Conservation (phyloP, 208 protist species). For the Trypanosoma rangeli region DNA sequence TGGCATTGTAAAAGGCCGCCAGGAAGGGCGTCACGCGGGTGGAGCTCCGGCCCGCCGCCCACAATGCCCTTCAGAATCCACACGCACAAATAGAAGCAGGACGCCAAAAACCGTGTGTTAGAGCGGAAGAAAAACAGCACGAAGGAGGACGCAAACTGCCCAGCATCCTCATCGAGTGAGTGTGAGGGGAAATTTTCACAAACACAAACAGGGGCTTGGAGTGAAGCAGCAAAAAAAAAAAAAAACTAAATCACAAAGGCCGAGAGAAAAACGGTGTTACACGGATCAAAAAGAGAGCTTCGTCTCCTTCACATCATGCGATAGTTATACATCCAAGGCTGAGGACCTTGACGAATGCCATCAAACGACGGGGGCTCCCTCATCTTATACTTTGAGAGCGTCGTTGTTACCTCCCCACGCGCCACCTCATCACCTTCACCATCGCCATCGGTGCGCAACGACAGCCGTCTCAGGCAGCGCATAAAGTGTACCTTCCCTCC, state of each 20-base stretch:
- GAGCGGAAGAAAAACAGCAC: neutral
- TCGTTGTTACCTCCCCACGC: conserved; percentile 24
- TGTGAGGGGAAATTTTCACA: neutral
- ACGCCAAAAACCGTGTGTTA: neutral
- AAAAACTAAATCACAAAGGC: neutral
- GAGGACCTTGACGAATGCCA: conserved; percentile 76
- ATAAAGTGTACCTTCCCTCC: conserved; percentile 73
- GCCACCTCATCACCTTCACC: neutral
- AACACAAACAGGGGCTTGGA: too few relatives aligned
- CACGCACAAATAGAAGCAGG: neutral
- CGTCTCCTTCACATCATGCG: conserved; percentile 31
- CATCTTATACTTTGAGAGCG: conserved; percentile 84
- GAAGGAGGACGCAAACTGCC: neutral
- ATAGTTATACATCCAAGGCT: conserved; percentile 71
- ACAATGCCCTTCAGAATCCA: neutral
- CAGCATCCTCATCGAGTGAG: neutral
- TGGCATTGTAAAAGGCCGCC: neutral
- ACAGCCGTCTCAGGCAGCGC: conserved; percentile 57
- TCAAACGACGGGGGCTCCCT: conserved; percentile 72
- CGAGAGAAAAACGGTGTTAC: neutral
- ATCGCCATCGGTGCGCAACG: neutral
- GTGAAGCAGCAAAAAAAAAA: neutral
- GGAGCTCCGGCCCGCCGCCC: neutral
- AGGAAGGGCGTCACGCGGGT: neutral
- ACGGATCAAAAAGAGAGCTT: neutral